phyloP scores from a whole-genome alignment of 2,329 filamentous ascomycete genomes.

The Epichloe sp. region DNA sequence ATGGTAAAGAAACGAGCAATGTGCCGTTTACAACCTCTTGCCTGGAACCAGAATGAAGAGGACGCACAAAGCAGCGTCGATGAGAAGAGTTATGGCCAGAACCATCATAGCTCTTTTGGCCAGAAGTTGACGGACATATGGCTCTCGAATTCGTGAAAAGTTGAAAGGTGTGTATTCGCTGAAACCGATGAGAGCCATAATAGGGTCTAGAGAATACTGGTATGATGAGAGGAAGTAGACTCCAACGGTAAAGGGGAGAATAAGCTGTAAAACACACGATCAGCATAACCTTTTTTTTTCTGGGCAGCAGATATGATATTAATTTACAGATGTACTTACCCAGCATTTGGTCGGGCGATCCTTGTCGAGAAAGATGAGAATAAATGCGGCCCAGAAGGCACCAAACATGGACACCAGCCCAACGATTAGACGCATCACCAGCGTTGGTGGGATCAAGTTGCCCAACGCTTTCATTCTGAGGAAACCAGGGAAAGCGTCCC shows the following conservation, averaged over 20 bases:
- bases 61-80: slow-evolving; percentile 72
- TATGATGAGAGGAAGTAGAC: slow-evolving; percentile 83
- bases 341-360: slow-evolving; percentile 64
- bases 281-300: slow-evolving; percentile 3
- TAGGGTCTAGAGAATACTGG: slow-evolving; percentile 88
- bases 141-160: slow-evolving; percentile 78
- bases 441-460: slow-evolving; percentile 84
- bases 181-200: slow-evolving; percentile 75
- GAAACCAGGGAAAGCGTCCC: slow-evolving; percentile 97
- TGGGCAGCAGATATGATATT: slow-evolving; percentile 6
- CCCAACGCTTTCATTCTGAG: slow-evolving; percentile 88
- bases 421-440: slow-evolving; percentile 72
- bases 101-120: slow-evolving; percentile 75
- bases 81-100: slow-evolving; percentile 57
- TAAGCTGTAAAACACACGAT: slow-evolving; percentile 30
- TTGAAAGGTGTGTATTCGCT: slow-evolving; percentile 96
- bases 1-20: neutral
- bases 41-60: slow-evolving; percentile 94
- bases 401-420: slow-evolving; percentile 75
- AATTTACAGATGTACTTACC: slow-evolving; percentile 41
- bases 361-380: slow-evolving; percentile 81
- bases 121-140: slow-evolving; percentile 77
- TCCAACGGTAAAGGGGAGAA: slow-evolving; percentile 83
- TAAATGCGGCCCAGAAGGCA: slow-evolving; percentile 86
- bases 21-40: slow-evolving; percentile 48